Evolutionary conservation across 1,139 yeast species (phyloP).

Genomic region (Candida pseudoviswanathii): DNA sequence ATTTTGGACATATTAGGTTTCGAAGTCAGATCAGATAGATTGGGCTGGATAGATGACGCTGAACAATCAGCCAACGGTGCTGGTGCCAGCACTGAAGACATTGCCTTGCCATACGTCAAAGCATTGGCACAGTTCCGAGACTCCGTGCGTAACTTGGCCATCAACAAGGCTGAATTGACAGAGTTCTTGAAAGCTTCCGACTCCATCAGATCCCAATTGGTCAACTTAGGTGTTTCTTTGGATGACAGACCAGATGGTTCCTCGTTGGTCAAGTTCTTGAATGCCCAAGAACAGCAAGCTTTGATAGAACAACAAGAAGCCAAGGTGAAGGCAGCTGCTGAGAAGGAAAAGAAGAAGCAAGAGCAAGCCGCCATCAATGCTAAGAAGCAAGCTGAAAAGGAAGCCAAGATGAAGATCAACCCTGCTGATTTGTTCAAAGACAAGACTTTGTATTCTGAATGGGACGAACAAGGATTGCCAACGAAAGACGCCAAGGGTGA

Average conservation of each 20-base stretch:
- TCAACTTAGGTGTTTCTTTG: conserved; percentile 75
- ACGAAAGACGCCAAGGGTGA: conserved; percentile 75
- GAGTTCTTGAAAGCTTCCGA: conserved; percentile 57
- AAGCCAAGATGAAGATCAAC: conserved; percentile 66
- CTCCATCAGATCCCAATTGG: conserved; percentile 53
- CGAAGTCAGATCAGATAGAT: conserved; percentile 61
- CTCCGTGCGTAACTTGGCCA: conserved; percentile 71
- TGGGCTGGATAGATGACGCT: conserved; percentile 73
- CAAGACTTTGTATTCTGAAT: conserved; percentile 57
- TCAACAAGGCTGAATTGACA: conserved; percentile 55
- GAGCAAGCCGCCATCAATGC: conserved; percentile 46
- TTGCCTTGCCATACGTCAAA: conserved; percentile 77
- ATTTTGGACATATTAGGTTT: conserved; percentile 78
- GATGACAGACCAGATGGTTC: conserved; percentile 86
- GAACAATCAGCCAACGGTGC: conserved; percentile 15
- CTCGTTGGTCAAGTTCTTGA: conserved; percentile 81
- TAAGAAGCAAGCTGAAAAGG: conserved; percentile 64
- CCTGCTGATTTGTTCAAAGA: conserved; percentile 77
- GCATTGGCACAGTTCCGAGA: conserved; percentile 82
- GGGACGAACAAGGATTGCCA: conserved; percentile 89
- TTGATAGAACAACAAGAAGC: conserved; percentile 63
- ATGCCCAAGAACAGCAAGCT: conserved; percentile 66
- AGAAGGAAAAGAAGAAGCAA: conserved; percentile 43
- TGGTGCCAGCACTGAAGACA: conserved; percentile 57
- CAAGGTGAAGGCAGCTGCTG: conserved; percentile 50